These are phyloP conservation scores for Clarireedia monteithiana DNA, from an alignment of 2,329 filamentous ascomycete species.

Conservation along the genomic window DNA sequence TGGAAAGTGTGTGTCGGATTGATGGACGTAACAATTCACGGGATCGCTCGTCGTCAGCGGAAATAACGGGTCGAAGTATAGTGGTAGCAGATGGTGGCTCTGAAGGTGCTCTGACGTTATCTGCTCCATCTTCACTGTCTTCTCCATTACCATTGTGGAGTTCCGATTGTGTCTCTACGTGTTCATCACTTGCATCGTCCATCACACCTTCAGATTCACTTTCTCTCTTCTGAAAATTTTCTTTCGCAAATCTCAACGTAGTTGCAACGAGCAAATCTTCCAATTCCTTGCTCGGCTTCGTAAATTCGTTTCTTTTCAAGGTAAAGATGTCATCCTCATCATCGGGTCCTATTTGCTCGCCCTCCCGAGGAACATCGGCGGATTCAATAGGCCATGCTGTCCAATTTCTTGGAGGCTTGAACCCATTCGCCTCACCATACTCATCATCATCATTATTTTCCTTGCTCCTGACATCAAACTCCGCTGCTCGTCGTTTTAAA, in stretches of 20 bases:
- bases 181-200: conserved; percentile 11
- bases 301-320: conserved; percentile 36
- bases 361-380: conserved; percentile 50
- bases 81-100: neutral
- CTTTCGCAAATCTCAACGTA: conserved; percentile 60
- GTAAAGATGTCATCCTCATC: conserved; percentile 46
- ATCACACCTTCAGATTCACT: neutral
- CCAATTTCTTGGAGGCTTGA: conserved; percentile 56
- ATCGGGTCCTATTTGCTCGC: conserved; percentile 39
- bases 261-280: conserved; percentile 63
- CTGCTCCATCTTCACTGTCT: conserved; percentile 4
- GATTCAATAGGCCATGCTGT: conserved; percentile 75
- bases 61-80: conserved; percentile 41
- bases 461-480: conserved; percentile 8
- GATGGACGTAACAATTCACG: conserved; percentile 57
- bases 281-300: conserved; percentile 51
- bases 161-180: conserved; percentile 8
- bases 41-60: conserved; percentile 65
- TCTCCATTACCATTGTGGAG: neutral
- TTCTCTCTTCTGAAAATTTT: conserved; percentile 44
- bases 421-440: conserved; percentile 24
- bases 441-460: conserved; percentile 26
- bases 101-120: conserved; percentile 7
- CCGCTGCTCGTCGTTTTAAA: conserved; percentile 45
- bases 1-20: conserved; percentile 60